A percentile compares a stretch with the other conserved stretches of the same genome.
Evolutionary conservation across 768 basidiomycete species (phyloP).

Genomic region (Phlebiopsis gigantea): DNA sequence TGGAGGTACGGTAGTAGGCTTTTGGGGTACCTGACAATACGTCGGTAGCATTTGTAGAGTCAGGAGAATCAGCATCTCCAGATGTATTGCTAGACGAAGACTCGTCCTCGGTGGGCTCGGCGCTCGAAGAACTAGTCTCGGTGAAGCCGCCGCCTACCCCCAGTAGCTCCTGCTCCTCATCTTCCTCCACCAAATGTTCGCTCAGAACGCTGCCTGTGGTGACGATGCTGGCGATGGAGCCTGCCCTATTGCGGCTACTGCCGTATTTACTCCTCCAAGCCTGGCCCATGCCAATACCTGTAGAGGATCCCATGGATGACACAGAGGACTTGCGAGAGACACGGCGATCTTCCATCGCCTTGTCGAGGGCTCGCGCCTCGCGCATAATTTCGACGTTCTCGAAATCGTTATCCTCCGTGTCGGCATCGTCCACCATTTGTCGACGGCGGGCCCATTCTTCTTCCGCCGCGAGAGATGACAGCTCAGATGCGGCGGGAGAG

Average conservation of each 20-base stretch:
- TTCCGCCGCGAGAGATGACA: conserved; percentile 53
- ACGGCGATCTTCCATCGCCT: conserved; percentile 81
- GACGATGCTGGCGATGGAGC: conserved; percentile 66
- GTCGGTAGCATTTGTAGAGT: conserved; percentile 10
- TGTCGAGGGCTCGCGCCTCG: conserved; percentile 80
- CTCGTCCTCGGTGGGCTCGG: conserved; percentile 31
- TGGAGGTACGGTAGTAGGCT: conserved; percentile 18
- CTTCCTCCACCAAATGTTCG: conserved; percentile 78
- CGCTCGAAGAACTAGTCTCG: conserved; percentile 23
- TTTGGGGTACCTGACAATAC: conserved; percentile 22
- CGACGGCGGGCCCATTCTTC: conserved; percentile 78
- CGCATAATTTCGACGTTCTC: conserved; percentile 59
- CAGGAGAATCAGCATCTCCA: conserved; percentile 16
- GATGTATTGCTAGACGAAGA: conserved; percentile 24
- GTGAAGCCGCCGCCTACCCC: conserved; percentile 65
- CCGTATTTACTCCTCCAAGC: conserved; percentile 64
- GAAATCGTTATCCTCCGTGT: conserved; percentile 45
- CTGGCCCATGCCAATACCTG: conserved; percentile 46
- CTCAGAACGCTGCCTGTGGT: conserved; percentile 68
- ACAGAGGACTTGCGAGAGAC: conserved; percentile 67
- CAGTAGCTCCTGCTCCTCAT: conserved; percentile 70
- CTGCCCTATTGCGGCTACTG: conserved; percentile 58
- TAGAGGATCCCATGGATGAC: conserved; percentile 52
- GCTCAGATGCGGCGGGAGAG: conserved; percentile 51
- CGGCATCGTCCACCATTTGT: conserved; percentile 49